phyloP scores from a whole-genome alignment of 1,284 basidiomycete genomes.

The Leccinum discolor region DNA sequence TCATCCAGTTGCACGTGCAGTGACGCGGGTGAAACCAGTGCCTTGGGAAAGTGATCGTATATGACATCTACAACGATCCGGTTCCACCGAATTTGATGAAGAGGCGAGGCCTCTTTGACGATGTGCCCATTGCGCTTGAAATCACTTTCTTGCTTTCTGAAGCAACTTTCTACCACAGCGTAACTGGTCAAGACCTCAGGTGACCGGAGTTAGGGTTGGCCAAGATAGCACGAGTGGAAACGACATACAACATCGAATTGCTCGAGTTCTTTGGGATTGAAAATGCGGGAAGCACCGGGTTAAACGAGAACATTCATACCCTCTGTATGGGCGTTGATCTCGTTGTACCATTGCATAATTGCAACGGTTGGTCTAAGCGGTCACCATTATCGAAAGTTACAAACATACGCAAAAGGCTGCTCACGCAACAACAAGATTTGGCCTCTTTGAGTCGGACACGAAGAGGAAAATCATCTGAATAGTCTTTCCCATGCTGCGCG shows the following conservation, averaged over 20 bases:
- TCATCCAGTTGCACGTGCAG: constrained; percentile 78
- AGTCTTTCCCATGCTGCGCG: constrained; percentile 92
- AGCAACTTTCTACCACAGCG: constrained; percentile 89
- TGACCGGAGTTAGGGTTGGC: constrained; percentile 7
- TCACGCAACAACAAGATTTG: constrained; percentile 91
- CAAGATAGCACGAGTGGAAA: constrained; percentile 7
- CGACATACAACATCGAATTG: constrained; percentile 85
- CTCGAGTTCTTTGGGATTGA: constrained; percentile 66
- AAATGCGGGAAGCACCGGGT: constrained; percentile 82
- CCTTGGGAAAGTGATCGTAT: background rate
- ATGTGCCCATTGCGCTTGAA: constrained; percentile 88
- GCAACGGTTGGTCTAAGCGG: constrained; percentile 84
- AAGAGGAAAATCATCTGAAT: constrained; percentile 96
- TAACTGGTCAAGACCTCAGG: constrained; percentile 71
- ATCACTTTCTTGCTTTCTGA: constrained; percentile 91
- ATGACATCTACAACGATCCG: constrained; percentile 59
- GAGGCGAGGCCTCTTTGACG: constrained; percentile 85
- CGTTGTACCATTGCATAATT: constrained; percentile 98
- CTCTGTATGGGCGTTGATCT: constrained; percentile 84
- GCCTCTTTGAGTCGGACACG: constrained; percentile 76
- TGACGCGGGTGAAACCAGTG: background rate
- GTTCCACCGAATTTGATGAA: constrained; percentile 90
- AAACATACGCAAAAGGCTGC: constrained; percentile 28
- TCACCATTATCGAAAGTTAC: constrained; percentile 2
- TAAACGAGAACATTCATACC: constrained; percentile 86